phyloP scores from a whole-genome alignment of 2,329 filamentous ascomycete genomes.

The Colletotrichum plurivorum region DNA sequence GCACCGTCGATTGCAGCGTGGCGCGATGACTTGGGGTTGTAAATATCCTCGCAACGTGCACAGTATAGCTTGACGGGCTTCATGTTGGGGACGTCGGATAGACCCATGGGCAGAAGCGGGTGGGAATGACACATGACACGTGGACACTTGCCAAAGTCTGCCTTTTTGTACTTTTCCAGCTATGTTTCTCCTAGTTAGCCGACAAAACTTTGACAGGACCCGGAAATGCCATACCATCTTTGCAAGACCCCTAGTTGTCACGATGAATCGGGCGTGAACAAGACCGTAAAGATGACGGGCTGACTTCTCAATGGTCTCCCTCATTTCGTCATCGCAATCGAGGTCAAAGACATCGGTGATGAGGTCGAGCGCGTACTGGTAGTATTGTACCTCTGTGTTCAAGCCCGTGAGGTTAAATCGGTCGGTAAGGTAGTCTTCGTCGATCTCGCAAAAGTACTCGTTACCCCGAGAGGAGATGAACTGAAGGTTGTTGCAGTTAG shows the following conservation, averaged over 20 bases:
- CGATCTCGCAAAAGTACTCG: conserved; percentile 99
- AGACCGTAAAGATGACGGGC: conserved; percentile 95
- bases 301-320: conserved; percentile 97
- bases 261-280: conserved; percentile 96
- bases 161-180: conserved; percentile 99
- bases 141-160: conserved; percentile 97
- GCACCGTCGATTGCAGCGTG: conserved; percentile 97
- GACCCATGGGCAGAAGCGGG: conserved; percentile 93
- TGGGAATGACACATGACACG: conserved; percentile 96
- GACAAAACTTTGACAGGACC: not conserved
- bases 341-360: conserved; percentile 99
- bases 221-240: conserved; percentile 83
- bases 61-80: conserved; percentile 98
- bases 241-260: conserved; percentile 91
- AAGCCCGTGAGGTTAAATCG: conserved; percentile 98
- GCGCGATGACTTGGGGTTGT: conserved; percentile 97
- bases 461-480: conserved; percentile 98
- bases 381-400: conserved; percentile 98
- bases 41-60: conserved; percentile 96
- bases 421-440: conserved; percentile 98
- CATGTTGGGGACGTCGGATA: conserved; percentile 88
- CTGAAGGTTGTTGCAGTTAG: conserved; percentile 62
- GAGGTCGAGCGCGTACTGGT: conserved; percentile 97
- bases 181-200: conserved; percentile 53
- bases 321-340: conserved; percentile 98